These are phyloP conservation scores for Candida ficus DNA, from an alignment of 805 yeast genomes.

Conservation along the genomic window DNA sequence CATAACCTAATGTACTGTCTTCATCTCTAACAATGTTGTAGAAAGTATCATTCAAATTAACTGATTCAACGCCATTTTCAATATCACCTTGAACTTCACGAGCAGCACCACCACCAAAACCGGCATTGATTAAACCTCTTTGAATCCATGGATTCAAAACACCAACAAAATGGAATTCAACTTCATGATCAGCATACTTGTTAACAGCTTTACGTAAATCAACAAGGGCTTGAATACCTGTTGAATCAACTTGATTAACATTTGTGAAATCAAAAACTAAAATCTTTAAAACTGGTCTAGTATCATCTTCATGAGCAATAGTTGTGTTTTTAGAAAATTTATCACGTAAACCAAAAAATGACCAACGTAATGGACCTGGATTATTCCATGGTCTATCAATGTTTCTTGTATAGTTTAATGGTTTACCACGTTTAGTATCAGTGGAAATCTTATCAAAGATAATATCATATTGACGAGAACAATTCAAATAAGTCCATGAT, in stretches of 20 bases:
- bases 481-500: constrained; percentile 76
- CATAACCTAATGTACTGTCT: constrained; percentile 31
- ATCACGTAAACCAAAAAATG: constrained; percentile 14
- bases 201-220: constrained; percentile 72
- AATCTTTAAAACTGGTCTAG: constrained; percentile 63
- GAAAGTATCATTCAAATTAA: constrained; percentile 12
- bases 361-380: constrained; percentile 54
- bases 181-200: constrained; percentile 72
- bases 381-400: constrained; percentile 85
- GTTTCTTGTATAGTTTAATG: constrained; percentile 28
- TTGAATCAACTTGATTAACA: constrained; percentile 71
- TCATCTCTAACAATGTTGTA: constrained; percentile 20
- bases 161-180: constrained; percentile 87
- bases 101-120: constrained; percentile 64
- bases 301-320: constrained; percentile 27
- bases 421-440: constrained; percentile 55
- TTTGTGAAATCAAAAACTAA: constrained; percentile 79
- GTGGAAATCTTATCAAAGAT: constrained; percentile 63
- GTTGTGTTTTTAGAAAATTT: too few species aligned
- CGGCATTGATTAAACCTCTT: constrained; percentile 66
- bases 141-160: constrained; percentile 83
- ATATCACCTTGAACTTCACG: constrained; percentile 26
- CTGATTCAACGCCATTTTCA: constrained; percentile 1
- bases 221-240: constrained; percentile 71
- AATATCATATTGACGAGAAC: constrained; percentile 65